A percentile compares a stretch with the other conserved stretches of the same genome.
These are phyloP conservation scores for Debaryomyces maramus DNA, from an alignment of 805 yeast species.

Conservation along the genomic window DNA sequence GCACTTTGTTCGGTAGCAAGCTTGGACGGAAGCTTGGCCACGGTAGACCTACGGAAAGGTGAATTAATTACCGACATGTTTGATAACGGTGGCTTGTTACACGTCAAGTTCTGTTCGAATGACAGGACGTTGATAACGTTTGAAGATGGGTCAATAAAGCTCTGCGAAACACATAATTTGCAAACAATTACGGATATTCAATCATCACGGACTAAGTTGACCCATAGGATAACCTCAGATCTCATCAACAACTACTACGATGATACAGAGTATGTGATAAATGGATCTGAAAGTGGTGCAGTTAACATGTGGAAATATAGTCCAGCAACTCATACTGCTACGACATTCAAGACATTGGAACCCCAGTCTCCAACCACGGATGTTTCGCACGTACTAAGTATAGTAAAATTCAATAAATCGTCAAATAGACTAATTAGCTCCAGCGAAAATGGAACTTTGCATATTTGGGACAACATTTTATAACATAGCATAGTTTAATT, in stretches of 20 bases:
- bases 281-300: constrained; percentile 20
- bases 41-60: constrained; percentile 24
- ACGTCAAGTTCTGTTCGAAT: constrained; percentile 2
- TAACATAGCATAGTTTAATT: no score
- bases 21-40: constrained; percentile 20
- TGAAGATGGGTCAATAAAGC: constrained; percentile 10
- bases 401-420: constrained; percentile 7
- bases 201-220: background rate
- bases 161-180: constrained; percentile 4
- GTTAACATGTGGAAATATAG: constrained; percentile 15
- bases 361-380: background rate
- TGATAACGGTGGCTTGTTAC: constrained; percentile 10
- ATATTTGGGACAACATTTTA: constrained; percentile 24
- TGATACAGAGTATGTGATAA: constrained; percentile 14
- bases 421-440: constrained; percentile 17
- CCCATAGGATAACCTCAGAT: constrained; percentile 11
- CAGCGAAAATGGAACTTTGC: constrained; percentile 20
- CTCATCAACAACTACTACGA: constrained; percentile 12
- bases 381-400: constrained; percentile 5
- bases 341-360: background rate
- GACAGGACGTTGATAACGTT: constrained; percentile 7
- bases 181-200: background rate
- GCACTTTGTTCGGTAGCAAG: constrained; percentile 18
- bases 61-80: constrained; percentile 11
- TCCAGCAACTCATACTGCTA: background rate